Evolutionary conservation across 1,139 yeast species (phyloP).

Genomic region (Hyphopichia pseudoburtonii): DNA sequence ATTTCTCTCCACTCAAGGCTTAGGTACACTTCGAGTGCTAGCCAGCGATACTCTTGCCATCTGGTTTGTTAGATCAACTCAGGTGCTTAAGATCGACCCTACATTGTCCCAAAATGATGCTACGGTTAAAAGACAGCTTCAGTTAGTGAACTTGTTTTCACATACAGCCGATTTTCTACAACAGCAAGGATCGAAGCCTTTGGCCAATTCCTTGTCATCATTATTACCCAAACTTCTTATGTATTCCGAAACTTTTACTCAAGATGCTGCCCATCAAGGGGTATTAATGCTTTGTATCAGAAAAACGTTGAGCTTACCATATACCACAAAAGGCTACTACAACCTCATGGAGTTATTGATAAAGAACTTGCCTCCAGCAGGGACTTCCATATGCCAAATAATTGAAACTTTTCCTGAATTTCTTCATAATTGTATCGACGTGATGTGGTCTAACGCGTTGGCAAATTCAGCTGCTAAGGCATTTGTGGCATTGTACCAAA

Average conservation of each 20-base stretch:
- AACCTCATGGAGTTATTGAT: conserved; percentile 57
- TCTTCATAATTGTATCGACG: conserved; percentile 41
- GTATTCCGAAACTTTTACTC: conserved; percentile 24
- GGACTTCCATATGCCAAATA: too few relatives aligned
- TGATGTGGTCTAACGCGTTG: conserved; percentile 57
- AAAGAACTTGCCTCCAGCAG: conserved; percentile 37
- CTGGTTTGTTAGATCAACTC: conserved; percentile 59
- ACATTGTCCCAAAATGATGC: too few relatives aligned
- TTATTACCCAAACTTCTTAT: conserved; percentile 53
- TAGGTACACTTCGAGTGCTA: conserved; percentile 33
- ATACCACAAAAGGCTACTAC: conserved; percentile 58
- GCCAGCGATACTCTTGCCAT: conserved; percentile 63
- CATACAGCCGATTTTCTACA: conserved; percentile 70
- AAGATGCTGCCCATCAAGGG: conserved; percentile 3
- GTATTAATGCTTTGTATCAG: conserved; percentile 46
- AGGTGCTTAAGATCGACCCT: conserved; percentile 18
- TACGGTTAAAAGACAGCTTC: too few relatives aligned
- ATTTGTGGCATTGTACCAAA: conserved; percentile 45
- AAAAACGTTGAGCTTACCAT: conserved; percentile 40
- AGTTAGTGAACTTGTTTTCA: too few relatives aligned
- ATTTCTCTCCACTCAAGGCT: conserved; percentile 21
- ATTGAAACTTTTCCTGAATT: conserved; percentile 45
- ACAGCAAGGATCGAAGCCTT: conserved; percentile 67
- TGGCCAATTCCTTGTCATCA: conserved; percentile 66
- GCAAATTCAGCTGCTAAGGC: conserved; percentile 72